Percentiles rank a stretch among this genome's conserved stretches.
phyloP scores from a whole-genome alignment of 2,329 filamentous ascomycete genomes.

The Colletotrichum liaoningense region DNA sequence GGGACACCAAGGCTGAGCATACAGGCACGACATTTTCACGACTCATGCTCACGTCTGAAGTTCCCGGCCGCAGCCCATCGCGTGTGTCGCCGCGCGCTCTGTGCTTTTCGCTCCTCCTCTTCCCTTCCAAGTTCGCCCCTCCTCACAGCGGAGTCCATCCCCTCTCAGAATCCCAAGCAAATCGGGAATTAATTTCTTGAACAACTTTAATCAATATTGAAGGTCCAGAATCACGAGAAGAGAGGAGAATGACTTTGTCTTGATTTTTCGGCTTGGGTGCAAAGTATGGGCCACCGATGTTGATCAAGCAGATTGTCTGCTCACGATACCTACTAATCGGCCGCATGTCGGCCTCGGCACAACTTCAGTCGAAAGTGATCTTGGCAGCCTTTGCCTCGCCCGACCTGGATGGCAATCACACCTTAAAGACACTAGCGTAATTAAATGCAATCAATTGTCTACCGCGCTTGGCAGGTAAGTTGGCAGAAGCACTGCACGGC shows the following conservation, averaged over 20 bases:
- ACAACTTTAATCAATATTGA: conserved; percentile 22
- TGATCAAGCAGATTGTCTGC: not conserved
- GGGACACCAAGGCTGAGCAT: conserved; percentile 16
- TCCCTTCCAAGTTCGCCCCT: conserved; percentile 7
- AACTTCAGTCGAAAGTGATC: not conserved
- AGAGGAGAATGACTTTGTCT: not conserved
- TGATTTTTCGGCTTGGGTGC: not conserved
- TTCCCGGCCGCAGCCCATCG: not conserved
- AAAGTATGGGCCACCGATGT: not conserved
- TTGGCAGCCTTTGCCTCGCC: not conserved
- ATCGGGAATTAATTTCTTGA: conserved; percentile 24
- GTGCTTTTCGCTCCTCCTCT: conserved; percentile 5
- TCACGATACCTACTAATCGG: not conserved
- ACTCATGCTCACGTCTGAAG: conserved; percentile 12
- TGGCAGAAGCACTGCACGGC: not conserved
- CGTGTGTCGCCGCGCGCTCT: conserved; percentile 8
- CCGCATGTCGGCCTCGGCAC: not conserved
- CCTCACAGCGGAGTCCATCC: conserved; percentile 17
- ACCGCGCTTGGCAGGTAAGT: not conserved
- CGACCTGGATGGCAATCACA: not conserved
- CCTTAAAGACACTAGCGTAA: not conserved
- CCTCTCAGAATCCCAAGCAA: not conserved
- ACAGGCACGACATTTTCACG: conserved; percentile 4
- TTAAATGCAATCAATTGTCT: conserved; percentile 4
- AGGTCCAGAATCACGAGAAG: not conserved